phyloP scores from a whole-genome alignment of 441 rosid genomes.

The Adansonia rubrostipa region DNA sequence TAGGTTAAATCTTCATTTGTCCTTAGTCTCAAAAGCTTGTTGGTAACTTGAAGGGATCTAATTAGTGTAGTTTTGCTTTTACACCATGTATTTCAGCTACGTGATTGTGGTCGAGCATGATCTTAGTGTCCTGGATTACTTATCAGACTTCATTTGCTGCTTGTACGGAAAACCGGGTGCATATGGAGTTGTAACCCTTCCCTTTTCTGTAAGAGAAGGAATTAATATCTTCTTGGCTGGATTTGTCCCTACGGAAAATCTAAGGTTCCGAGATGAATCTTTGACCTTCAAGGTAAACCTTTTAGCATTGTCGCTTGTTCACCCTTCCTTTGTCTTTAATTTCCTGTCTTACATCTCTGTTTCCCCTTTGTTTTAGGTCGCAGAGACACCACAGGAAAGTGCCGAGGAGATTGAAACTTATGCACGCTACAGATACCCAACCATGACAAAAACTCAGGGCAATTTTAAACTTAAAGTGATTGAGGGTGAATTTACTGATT shows the following conservation, averaged over 20 bases:
- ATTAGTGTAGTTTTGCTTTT: conserved; percentile 4
- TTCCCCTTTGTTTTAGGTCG: conserved; percentile 55
- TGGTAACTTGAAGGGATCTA: conserved; percentile 9
- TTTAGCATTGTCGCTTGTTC: neutral
- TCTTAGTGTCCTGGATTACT: conserved; percentile 30
- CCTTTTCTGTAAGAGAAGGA: conserved; percentile 59
- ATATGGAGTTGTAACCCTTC: conserved; percentile 97
- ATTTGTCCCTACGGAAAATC: too few species aligned
- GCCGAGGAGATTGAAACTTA: conserved; percentile 88
- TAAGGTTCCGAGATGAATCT: conserved; percentile 70
- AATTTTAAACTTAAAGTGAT: too few species aligned
- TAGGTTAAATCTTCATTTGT: neutral
- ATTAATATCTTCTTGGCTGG: too few species aligned
- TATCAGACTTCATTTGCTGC: conserved; percentile 98
- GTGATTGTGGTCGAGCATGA: conserved; percentile 99
- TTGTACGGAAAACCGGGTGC: conserved; percentile 97
- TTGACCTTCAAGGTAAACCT: conserved; percentile 81
- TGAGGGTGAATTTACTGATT: too few species aligned
- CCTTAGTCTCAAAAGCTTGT: conserved; percentile 5
- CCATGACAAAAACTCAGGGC: conserved; percentile 22
- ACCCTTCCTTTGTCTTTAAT: neutral
- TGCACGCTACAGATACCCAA: conserved; percentile 86
- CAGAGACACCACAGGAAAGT: conserved; percentile 94
- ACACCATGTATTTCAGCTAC: conserved; percentile 57
- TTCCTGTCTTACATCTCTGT: conserved; percentile 12